phyloP scores from a whole-genome alignment of 495 filamentous ascomycete genomes.

The Penicillium coffeae region DNA sequence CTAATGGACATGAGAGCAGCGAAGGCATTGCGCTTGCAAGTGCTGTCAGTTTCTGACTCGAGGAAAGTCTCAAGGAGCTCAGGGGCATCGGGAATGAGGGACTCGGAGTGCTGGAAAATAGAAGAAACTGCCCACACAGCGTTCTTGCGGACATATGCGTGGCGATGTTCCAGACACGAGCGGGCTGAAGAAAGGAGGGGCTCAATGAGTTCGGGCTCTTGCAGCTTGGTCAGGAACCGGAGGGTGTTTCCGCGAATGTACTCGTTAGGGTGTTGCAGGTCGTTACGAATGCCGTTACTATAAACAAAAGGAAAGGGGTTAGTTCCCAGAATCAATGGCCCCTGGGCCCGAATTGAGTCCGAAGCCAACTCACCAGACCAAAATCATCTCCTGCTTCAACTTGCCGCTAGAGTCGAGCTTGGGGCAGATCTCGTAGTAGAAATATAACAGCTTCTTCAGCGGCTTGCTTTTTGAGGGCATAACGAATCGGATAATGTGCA shows the following conservation, averaged over 20 bases:
- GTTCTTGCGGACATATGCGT: constrained; percentile 97
- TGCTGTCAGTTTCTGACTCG: constrained; percentile 85
- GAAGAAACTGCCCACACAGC: constrained; percentile 92
- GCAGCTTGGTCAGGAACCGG: constrained; percentile 93
- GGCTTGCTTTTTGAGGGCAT: constrained; percentile 96
- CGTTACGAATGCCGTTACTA: constrained; percentile 97
- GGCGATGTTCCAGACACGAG: constrained; percentile 87
- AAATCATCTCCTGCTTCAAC: constrained; percentile 98
- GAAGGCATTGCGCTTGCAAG: constrained; percentile 98
- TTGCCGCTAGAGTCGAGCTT: constrained; percentile 89
- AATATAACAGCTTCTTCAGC: constrained; percentile 98
- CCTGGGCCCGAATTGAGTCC: background rate
- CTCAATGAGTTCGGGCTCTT: constrained; percentile 93
- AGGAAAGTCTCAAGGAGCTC: constrained; percentile 90
- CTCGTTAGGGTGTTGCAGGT: constrained; percentile 96
- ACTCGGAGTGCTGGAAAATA: constrained; percentile 87
- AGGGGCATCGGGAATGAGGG: constrained; percentile 90
- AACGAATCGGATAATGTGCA: constrained; percentile 99
- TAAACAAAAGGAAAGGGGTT: constrained; percentile 10
- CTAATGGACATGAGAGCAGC: constrained; percentile 85
- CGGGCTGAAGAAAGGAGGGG: constrained; percentile 89
- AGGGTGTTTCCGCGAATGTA: constrained; percentile 96
- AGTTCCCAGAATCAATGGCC: constrained; percentile 3
- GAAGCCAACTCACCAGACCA: constrained; percentile 79
- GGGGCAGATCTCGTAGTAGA: constrained; percentile 98